Evolutionary conservation across 2,329 filamentous ascomycete genomes (phyloP), one percentile per base, ranked within the genome.

Genomic region (Lachnum nothofagi): DNA sequence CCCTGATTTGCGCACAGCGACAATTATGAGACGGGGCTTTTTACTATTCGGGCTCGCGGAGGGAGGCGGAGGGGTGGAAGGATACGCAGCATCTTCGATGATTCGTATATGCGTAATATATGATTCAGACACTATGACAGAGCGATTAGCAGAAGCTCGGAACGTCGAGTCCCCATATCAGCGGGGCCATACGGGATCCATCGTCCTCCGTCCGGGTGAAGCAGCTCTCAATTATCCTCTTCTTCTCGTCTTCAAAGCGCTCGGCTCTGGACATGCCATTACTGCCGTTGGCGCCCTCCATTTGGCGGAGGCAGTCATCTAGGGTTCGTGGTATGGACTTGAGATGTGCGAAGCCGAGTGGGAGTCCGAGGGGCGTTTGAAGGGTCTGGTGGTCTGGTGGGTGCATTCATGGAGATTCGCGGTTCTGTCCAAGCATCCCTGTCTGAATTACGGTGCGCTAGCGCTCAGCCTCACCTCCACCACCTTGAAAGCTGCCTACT

Each of bases 61-160:
- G 2, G 88, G 88, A 3, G 93, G 91, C 44, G 93, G 85, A 27
- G 93, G 93, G 31, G 79, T 77, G 19, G 90, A 91, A 14, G 91
- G 90, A 68, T 91, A 84, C 34, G 80, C 78, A 49, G 84, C 83
- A 75, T 88, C 95, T 72, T 98, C 93, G 58, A 81, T 82, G 63
- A 98, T 90, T 63, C 85, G 82, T 61, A 97, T 91, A 67, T 98
- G 93, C 19, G 93, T 98, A 63, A 98, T 98, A 72, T 98, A 98
- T 27, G 90, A 96, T 72, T 98, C 93, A 59, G 83, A 74, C 59
- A 88, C 85, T 89, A 62, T 44, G 56, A 20, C 33, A 23, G 31
- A 17, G 49, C 44, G 46, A 57, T 67, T 47, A 66, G 60, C 39
- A 39, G 24, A 5, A 16, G 23, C 31, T 38, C 19, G 16, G 4